phyloP scores from a whole-genome alignment of 2,329 filamentous ascomycete genomes.

The Sclerotinia glacialis region DNA sequence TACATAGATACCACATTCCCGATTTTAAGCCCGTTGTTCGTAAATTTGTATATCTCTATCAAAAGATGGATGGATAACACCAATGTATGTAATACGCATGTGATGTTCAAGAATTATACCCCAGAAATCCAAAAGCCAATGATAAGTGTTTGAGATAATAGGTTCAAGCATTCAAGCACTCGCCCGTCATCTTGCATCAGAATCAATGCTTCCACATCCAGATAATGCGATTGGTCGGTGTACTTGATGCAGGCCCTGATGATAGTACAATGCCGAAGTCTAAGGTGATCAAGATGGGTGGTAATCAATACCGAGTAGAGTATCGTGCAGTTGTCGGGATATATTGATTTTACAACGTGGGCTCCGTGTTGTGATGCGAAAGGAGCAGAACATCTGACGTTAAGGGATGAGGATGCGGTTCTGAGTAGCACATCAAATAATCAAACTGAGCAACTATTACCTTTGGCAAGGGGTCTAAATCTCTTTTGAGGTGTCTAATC shows the following conservation, averaged over 20 bases:
- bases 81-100: neutral
- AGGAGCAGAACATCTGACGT: neutral
- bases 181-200: constrained; percentile 10
- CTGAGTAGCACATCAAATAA: neutral
- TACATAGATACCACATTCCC: neutral
- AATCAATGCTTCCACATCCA: neutral
- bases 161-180: constrained; percentile 11
- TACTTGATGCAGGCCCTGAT: constrained; percentile 2
- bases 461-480: neutral
- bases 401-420: neutral
- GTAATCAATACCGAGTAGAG: neutral
- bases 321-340: neutral
- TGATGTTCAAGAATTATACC: neutral
- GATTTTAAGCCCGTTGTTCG: constrained; percentile 9
- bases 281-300: neutral
- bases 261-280: constrained; percentile 7
- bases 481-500: neutral
- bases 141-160: neutral
- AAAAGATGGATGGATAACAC: neutral
- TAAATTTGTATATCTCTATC: constrained; percentile 6
- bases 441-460: constrained; percentile 7
- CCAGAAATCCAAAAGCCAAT: neutral
- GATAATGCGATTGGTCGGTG: constrained; percentile 4
- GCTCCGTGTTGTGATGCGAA: neutral
- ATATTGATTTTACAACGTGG: neutral